Conservation (phyloP, 2,329 filamentous ascomycete genomes). For the Tolypocladium cylindrosporum region DNA sequence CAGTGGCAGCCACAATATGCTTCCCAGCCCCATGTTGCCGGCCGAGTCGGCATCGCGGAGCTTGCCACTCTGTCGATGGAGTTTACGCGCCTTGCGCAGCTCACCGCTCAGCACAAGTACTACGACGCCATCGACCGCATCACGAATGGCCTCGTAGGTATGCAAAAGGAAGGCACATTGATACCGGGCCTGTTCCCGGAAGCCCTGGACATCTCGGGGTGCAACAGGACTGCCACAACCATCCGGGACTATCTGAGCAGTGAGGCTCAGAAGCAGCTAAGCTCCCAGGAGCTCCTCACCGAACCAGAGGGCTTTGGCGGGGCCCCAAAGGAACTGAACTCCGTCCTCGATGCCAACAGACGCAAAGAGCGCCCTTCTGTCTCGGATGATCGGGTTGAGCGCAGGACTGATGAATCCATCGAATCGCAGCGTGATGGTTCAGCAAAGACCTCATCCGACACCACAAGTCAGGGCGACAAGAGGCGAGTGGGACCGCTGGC, state of each 20-base stretch:
- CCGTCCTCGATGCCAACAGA: background rate
- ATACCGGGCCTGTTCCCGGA: conserved; percentile 77
- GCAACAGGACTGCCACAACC: conserved; percentile 45
- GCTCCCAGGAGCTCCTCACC: conserved; percentile 17
- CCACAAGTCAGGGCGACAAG: background rate
- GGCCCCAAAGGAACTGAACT: background rate
- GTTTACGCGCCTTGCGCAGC: conserved; percentile 79
- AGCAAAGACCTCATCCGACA: background rate
- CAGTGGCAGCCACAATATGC: conserved; percentile 60
- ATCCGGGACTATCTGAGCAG: conserved; percentile 18
- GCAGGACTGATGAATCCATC: background rate
- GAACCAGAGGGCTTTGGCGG: conserved; percentile 18
- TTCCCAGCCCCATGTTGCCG: conserved; percentile 54
- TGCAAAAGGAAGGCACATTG: conserved; percentile 58
- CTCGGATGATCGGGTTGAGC: conserved; percentile 2
- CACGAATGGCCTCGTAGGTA: conserved; percentile 66
- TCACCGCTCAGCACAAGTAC: conserved; percentile 73
- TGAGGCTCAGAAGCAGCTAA: conserved; percentile 24
- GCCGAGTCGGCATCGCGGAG: conserved; percentile 53
- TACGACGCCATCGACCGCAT: conserved; percentile 85
- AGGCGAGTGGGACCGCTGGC: conserved; percentile 15
- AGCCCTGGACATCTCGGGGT: conserved; percentile 68
- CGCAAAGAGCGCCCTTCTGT: background rate
- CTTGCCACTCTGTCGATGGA: conserved; percentile 75
- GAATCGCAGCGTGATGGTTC: background rate